Conservation (phyloP, 495 filamentous ascomycete genomes). For the Podospora pseudopauciseta region DNA sequence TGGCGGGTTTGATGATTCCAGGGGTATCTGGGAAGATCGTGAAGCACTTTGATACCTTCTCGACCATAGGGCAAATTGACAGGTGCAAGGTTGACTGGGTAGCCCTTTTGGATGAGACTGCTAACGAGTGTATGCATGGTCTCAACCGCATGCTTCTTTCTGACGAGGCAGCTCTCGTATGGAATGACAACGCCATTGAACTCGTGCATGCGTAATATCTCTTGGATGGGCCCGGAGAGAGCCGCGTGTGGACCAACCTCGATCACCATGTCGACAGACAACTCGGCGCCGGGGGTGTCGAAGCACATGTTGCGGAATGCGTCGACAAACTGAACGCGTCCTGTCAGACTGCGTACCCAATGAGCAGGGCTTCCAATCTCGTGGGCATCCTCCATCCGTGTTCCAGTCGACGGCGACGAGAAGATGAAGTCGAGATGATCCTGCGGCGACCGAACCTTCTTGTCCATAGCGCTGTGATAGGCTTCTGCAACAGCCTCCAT, state of each 20-base stretch:
- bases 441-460: slow-evolving; percentile 23
- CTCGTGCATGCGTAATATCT: slow-evolving; percentile 40
- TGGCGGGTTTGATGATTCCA: slow-evolving; percentile 47
- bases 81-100: slow-evolving; percentile 38
- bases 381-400: slow-evolving; percentile 18
- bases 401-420: slow-evolving; percentile 26
- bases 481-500: slow-evolving; percentile 39
- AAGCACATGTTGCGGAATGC: slow-evolving; percentile 36
- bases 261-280: slow-evolving; percentile 32
- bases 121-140: slow-evolving; percentile 30
- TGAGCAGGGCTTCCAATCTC: slow-evolving; percentile 34
- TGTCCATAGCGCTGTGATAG: slow-evolving; percentile 33
- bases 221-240: slow-evolving; percentile 51
- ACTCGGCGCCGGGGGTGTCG: slow-evolving; percentile 8
- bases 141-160: slow-evolving; percentile 34
- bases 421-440: slow-evolving; percentile 21
- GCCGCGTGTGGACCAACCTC: slow-evolving; percentile 42
- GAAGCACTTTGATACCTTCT: slow-evolving; percentile 33
- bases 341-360: slow-evolving; percentile 46
- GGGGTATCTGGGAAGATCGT: slow-evolving; percentile 37
- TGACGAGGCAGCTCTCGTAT: slow-evolving; percentile 28
- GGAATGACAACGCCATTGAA: slow-evolving; percentile 25
- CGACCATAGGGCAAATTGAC: slow-evolving; percentile 35
- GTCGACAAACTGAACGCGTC: slow-evolving; percentile 43
- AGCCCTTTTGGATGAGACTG: slow-evolving; percentile 36